Evolutionary conservation across 2,329 filamentous ascomycete species (phyloP).

Genomic region (Myrmaecium sp.): DNA sequence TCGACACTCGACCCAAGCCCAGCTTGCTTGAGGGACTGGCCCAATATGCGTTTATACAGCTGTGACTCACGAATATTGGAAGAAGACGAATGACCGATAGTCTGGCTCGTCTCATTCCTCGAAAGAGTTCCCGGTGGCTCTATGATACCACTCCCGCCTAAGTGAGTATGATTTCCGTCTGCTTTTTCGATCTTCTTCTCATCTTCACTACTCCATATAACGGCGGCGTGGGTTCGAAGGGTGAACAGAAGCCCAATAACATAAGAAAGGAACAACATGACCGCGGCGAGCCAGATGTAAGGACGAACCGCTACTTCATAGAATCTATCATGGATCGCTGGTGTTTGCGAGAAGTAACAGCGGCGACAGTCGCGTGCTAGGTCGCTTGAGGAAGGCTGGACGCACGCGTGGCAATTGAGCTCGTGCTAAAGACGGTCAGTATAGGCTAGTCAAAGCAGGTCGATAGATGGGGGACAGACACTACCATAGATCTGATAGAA

Average conservation of each 20-base stretch:
- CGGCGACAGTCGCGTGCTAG: slow-evolving; percentile 59
- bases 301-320: slow-evolving; percentile 81
- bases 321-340: slow-evolving; percentile 72
- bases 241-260: slow-evolving; percentile 92
- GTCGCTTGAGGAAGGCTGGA: slow-evolving; percentile 36
- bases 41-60: slow-evolving; percentile 83
- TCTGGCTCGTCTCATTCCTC: slow-evolving; percentile 11
- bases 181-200: slow-evolving; percentile 28
- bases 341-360: slow-evolving; percentile 84
- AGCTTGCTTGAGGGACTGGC: slow-evolving; percentile 73
- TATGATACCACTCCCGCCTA: slow-evolving; percentile 14
- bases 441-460: slow-evolving; percentile 1
- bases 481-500: slow-evolving; percentile 99
- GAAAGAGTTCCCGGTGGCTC: slow-evolving; percentile 13
- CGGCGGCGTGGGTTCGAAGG: slow-evolving; percentile 81
- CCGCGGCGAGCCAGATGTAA: slow-evolving; percentile 78
- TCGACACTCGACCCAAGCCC: slow-evolving; percentile 45
- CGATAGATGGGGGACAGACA: slow-evolving; percentile 32
- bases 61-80: slow-evolving; percentile 69
- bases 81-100: no score
- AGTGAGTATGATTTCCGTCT: slow-evolving; percentile 20
- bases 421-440: slow-evolving; percentile 49
- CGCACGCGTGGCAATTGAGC: slow-evolving; percentile 58
- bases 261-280: slow-evolving; percentile 80
- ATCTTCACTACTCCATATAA: slow-evolving; percentile 83